A percentile compares a stretch with the other conserved stretches of the same genome.
Evolutionary conservation across 192 early-diverging fungal species (phyloP).

Genomic region (Chytriomyces sp.): DNA sequence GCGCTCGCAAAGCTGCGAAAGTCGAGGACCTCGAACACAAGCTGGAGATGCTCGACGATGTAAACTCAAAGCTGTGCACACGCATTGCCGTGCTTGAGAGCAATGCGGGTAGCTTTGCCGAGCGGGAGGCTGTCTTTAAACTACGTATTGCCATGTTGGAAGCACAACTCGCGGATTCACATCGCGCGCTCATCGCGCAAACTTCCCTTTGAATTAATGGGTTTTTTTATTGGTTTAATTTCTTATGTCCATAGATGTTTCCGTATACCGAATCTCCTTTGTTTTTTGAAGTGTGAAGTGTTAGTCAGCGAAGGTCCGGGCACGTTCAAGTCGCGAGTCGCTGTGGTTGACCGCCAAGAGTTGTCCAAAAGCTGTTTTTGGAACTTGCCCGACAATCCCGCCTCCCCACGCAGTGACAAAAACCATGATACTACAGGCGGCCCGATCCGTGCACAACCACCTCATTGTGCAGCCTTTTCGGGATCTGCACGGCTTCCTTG

Average conservation of each 20-base stretch:
- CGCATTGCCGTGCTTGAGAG: conserved; percentile 34
- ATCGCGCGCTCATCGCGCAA: conserved; percentile 15
- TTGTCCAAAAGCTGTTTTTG: not conserved
- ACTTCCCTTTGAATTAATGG: not conserved
- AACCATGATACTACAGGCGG: not conserved
- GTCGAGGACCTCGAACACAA: conserved; percentile 80
- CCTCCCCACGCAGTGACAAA: not conserved
- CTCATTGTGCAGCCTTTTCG: conserved; percentile 12
- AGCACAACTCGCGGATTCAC: conserved; percentile 29
- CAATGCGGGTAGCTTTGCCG: conserved; percentile 2
- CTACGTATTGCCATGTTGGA: conserved; percentile 47
- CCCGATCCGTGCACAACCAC: not conserved
- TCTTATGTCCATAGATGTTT: not conserved
- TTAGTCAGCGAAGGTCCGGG: not conserved
- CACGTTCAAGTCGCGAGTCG: not conserved
- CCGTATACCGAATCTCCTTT: not conserved
- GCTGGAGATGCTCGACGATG: conserved; percentile 73
- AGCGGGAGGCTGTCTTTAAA: conserved; percentile 27
- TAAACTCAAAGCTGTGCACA: conserved; percentile 33
- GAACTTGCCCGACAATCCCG: not conserved
- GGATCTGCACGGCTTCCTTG: conserved; percentile 17
- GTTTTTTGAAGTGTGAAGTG: not conserved
- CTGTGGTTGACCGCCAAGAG: not conserved
- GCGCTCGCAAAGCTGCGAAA: conserved; percentile 78
- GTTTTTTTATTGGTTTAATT: not conserved